Conservation (phyloP, 352 stramenopile species). For the Pythium rishiriense region DNA sequence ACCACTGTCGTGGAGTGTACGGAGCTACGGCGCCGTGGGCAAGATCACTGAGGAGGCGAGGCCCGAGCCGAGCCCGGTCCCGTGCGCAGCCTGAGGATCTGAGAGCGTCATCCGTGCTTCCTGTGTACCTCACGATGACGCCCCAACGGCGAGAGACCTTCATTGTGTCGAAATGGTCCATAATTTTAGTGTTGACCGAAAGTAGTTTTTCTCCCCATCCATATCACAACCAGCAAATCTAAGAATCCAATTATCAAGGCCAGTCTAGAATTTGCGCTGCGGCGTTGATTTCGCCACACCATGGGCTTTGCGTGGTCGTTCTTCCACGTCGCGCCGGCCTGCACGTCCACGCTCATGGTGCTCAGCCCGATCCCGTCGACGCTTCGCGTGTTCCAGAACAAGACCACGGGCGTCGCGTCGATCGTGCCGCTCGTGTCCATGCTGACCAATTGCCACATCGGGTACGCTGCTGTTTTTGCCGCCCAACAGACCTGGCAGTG, state of each 20-base stretch:
- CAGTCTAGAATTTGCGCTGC: too few relatives aligned
- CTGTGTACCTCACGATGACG: neutral
- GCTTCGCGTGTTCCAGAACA: slow-evolving; percentile 31
- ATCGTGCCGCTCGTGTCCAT: slow-evolving; percentile 51
- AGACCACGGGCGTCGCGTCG: slow-evolving; percentile 45
- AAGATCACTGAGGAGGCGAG: neutral
- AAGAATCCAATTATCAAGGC: too few relatives aligned
- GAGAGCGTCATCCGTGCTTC: neutral
- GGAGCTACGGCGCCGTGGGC: slow-evolving; percentile 5
- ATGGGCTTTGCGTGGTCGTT: slow-evolving; percentile 3
- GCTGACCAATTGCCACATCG: slow-evolving; percentile 49
- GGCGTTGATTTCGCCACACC: neutral
- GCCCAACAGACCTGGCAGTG: neutral
- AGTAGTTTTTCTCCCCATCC: too few relatives aligned
- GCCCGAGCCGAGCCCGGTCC: neutral
- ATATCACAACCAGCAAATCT: too few relatives aligned
- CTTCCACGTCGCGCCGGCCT: slow-evolving; percentile 28
- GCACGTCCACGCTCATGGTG: slow-evolving; percentile 35
- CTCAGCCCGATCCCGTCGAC: too few relatives aligned
- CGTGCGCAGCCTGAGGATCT: neutral
- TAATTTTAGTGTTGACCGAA: neutral
- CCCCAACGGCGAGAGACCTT: neutral
- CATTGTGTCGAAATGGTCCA: neutral
- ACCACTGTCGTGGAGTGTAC: neutral
- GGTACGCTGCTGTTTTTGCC: slow-evolving; percentile 5